Evolutionary conservation across 2,329 filamentous ascomycete species (phyloP).

Genomic region (Penicillium expansum): DNA sequence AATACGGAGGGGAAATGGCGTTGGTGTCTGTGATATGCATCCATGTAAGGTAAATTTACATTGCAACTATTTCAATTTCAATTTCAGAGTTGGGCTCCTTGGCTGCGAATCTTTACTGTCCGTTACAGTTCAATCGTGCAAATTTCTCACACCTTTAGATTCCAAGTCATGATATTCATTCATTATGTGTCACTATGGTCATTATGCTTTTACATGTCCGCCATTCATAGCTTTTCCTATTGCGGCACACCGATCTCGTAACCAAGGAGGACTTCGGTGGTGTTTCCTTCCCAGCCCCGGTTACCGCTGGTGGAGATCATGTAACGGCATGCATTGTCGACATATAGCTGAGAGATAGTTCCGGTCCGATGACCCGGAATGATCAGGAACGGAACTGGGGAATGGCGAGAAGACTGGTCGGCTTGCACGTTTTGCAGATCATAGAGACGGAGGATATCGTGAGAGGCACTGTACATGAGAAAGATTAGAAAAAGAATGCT

Average conservation of each 20-base stretch:
- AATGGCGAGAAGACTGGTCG: constrained; percentile 64
- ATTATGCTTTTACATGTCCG: not conserved
- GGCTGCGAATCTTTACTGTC: no score
- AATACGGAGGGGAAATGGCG: constrained; percentile 9
- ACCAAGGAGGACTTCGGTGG: constrained; percentile 85
- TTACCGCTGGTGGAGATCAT: constrained; percentile 93
- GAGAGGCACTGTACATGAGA: constrained; percentile 66
- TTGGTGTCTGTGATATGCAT: constrained; percentile 3
- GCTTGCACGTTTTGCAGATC: constrained; percentile 72
- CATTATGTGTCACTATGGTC: not conserved
- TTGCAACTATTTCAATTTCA: not conserved
- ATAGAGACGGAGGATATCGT: constrained; percentile 91
- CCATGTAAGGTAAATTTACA: not conserved
- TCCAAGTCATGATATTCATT: constrained; percentile 6
- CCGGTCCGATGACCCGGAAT: constrained; percentile 87
- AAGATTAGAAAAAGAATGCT: constrained; percentile 1
- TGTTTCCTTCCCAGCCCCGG: constrained; percentile 87
- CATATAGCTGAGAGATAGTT: constrained; percentile 79
- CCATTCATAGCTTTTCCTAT: not conserved
- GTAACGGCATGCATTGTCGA: constrained; percentile 83
- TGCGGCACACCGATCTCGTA: constrained; percentile 73
- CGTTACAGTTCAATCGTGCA: not conserved
- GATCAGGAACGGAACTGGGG: constrained; percentile 90
- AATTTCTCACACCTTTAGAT: not conserved
- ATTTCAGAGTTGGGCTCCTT: not conserved